Conservation (phyloP, 2,329 filamentous ascomycete species). For the Fusarium nanum region DNA sequence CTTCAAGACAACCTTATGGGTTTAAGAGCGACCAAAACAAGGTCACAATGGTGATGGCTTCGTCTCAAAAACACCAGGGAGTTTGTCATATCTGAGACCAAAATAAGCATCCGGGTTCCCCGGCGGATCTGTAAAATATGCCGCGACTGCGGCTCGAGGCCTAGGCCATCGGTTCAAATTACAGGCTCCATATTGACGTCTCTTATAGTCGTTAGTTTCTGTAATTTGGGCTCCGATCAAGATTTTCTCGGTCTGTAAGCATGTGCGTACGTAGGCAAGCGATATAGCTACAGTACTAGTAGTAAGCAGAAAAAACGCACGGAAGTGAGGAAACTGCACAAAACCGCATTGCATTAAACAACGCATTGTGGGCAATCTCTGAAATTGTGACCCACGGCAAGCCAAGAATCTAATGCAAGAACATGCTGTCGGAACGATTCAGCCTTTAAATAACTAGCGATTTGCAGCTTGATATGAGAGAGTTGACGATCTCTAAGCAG, state of each 20-base stretch:
- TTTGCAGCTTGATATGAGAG: slow-evolving; percentile 35
- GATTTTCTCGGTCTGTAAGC: slow-evolving; percentile 1
- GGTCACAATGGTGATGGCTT: slow-evolving; percentile 27
- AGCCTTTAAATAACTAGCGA: slow-evolving; percentile 19
- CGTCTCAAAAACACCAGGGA: slow-evolving; percentile 28
- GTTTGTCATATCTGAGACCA: slow-evolving; percentile 9
- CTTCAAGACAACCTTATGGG: slow-evolving; percentile 18
- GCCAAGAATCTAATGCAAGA: slow-evolving; percentile 25
- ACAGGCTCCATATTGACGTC: slow-evolving; percentile 29
- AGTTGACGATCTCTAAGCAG: slow-evolving; percentile 32
- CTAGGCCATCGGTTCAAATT: slow-evolving; percentile 25
- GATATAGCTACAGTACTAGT: slow-evolving; percentile 13
- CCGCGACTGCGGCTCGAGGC: slow-evolving; percentile 14
- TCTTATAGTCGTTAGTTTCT: slow-evolving; percentile 25
- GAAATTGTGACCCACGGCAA: slow-evolving; percentile 35
- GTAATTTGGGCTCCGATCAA: slow-evolving; percentile 28
- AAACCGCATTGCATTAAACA: slow-evolving; percentile 22
- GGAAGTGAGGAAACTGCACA: slow-evolving; percentile 23
- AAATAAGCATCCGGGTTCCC: slow-evolving; percentile 26
- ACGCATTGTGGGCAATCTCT: slow-evolving; percentile 9
- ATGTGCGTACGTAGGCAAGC: slow-evolving; percentile 12
- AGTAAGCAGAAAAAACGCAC: slow-evolving; percentile 12
- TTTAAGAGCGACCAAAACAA: not conserved
- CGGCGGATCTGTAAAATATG: slow-evolving; percentile 30
- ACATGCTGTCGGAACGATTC: slow-evolving; percentile 16